Evolutionary conservation across 2,329 filamentous ascomycete species (phyloP), one percentile per base, ranked within the genome.

Genomic region (Botrytis hyacinthi): DNA sequence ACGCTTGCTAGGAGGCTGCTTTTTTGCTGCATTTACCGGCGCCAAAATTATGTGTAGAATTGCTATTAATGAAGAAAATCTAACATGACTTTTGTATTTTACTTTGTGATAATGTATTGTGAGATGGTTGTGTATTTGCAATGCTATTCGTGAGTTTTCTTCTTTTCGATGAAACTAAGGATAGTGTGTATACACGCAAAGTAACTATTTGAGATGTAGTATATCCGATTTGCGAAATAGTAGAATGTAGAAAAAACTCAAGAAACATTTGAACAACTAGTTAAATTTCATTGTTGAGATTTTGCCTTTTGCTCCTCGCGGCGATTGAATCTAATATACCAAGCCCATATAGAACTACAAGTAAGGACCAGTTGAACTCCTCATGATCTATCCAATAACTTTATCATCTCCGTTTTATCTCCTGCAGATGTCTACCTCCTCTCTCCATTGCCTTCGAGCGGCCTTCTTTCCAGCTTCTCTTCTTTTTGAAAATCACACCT

Each of bases 21-120:
- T n/a, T 48, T 48, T 62, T 59, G 18, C 26, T n/a, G 66, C 66
- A 68, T 68, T 68, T 68, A 16, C 51, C 32, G n/a, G 66, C 37
- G 66, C n/a, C 18, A 20, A 42, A 32, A 57, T 57, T 18, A 68
- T 68, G 48, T 68, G 66, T 68, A 68, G 66, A 66, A 68, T 57
- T 68, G n/a, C 48, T n/a, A 42, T 22, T 42, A 68, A 68, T 68
- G 48, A 57, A 57, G 10, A 57, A 26, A 22, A 6, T 26, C 42
- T 32, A 32, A 42, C 40, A 42, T 26, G 35, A 32, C 1, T 32
- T 29, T 57, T 57, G 66, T 8, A 12, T 8, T 7, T 54, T 29
- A 29, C 22, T 29, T 57, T 26, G 66, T 42, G 35, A 57, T 14
- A 1, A 1, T 68, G 2, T 20, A 5, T 29, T 51, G 22, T 54